A percentile compares a stretch with the other conserved stretches of the same genome.
Evolutionary conservation across 768 basidiomycete species (phyloP).

Genomic region (Lactarius tabidus): DNA sequence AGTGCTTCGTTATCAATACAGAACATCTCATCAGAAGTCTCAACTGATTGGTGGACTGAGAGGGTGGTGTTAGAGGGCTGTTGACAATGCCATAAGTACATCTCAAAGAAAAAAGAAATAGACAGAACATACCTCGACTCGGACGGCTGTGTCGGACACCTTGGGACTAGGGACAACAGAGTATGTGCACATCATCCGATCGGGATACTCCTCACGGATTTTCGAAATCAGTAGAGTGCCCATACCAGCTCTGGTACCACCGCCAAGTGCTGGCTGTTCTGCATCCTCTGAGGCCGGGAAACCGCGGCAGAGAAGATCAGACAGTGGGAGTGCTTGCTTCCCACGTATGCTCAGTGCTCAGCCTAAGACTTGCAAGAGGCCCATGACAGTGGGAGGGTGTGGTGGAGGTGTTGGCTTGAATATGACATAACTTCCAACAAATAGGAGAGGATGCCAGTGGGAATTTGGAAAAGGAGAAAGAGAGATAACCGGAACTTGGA

Average conservation of each 20-base stretch:
- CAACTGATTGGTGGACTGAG: constrained; percentile 97
- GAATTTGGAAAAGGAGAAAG: too few species aligned
- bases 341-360: too few species aligned
- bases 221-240: constrained; percentile 98
- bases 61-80: constrained; percentile 98
- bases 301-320: too few species aligned
- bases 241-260: constrained; percentile 99
- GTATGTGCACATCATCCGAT: constrained; percentile 99
- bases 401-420: too few species aligned
- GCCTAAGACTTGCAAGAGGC: too few species aligned
- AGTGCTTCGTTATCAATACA: constrained; percentile 99
- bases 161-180: constrained; percentile 97
- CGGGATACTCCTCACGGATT: constrained; percentile 98
- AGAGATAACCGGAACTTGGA: too few species aligned
- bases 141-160: constrained; percentile 97
- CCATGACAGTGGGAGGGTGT: too few species aligned
- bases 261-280: too few species aligned
- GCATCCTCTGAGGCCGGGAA: too few species aligned
- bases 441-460: too few species aligned
- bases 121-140: constrained; percentile 55
- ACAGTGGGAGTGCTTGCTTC: too few species aligned
- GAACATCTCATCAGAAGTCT: constrained; percentile 99
- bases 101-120: background rate
- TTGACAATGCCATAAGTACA: background rate
- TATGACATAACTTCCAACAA: too few species aligned